Evolutionary conservation across 495 filamentous ascomycete genomes (phyloP), one percentile per base, ranked within the genome.

Genomic region (Penicillium antarcticum): DNA sequence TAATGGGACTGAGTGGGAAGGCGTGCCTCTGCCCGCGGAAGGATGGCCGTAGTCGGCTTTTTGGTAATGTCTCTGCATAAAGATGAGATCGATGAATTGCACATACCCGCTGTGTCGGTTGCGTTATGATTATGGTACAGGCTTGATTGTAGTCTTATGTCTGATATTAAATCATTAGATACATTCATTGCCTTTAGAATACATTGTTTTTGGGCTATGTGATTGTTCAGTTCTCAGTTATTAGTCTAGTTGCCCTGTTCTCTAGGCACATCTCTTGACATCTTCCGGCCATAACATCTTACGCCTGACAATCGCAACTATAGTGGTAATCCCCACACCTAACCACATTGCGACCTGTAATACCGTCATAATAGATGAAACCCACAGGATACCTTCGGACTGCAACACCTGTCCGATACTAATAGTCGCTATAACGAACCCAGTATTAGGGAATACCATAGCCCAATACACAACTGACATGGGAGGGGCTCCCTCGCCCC

Each of bases 1-100:
- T 39, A 68, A 72, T 39, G 72, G 73, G 23, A 72, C 57, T n/a
- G 75, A 78, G 57, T 77, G 75, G 72, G 77, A 80, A 13, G 72
- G 66, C 6, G 63, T 74, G 43, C 64, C 66, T 4, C 49, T 79
- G 57, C 70, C 68, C 55, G 66, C 70, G 63, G 76, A 79, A 35
- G 67, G 72, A 19, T 78, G 69, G 66, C 60, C 55, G 37, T 58
- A 48, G 26, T 29, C 26, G 6, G 5, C 8, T 29, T 29, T 29
- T 29, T 29, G 6, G 0, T 29, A 55, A 14, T 45, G 17, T 14
- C 13, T 45, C 8, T 34, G 18, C 13, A 14, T 17, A 12, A 38
- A 18, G n/a, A 49, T 49, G 47, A 26, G 37, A 42, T 46, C 32
- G 42, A 49, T 49, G 38, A 49, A 49, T 16, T 37, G 26, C 40